These are phyloP conservation scores for Rubus idaeus DNA, from an alignment of 306 rosid genomes.

Conservation along the genomic window DNA sequence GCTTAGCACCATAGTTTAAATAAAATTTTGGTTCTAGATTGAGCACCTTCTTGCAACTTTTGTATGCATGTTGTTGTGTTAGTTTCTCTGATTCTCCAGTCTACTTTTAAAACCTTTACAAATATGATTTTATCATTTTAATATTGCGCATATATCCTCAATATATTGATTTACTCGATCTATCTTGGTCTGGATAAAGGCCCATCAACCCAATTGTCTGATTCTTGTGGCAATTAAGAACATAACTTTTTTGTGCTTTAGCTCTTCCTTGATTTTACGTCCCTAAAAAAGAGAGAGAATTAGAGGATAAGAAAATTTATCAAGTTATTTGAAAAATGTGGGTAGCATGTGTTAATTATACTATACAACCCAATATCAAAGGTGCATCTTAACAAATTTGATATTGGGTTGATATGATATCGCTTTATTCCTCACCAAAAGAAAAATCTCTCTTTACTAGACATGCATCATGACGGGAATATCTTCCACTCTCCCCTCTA, in stretches of 20 bases:
- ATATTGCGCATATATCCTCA: neutral
- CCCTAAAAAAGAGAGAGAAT: neutral
- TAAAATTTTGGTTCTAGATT: slow-evolving; percentile 1
- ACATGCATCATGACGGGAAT: too few relatives aligned
- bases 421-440: too few relatives aligned
- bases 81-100: neutral
- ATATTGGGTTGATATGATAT: too few relatives aligned
- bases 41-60: neutral
- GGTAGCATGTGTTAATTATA: too few relatives aligned
- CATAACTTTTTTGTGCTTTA: neutral
- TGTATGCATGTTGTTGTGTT: neutral
- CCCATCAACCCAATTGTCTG: neutral
- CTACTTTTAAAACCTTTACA: neutral
- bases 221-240: neutral
- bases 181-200: neutral
- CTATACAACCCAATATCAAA: too few relatives aligned
- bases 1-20: neutral
- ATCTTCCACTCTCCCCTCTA: too few relatives aligned
- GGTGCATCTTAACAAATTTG: too few relatives aligned
- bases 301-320: neutral
- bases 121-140: neutral
- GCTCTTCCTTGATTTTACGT: neutral
- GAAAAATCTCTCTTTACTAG: too few relatives aligned
- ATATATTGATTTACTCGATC: neutral
- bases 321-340: neutral